These are phyloP conservation scores for Sarocladiaceae sp. DNA, from an alignment of 2,329 filamentous ascomycete genomes.

Conservation along the genomic window DNA sequence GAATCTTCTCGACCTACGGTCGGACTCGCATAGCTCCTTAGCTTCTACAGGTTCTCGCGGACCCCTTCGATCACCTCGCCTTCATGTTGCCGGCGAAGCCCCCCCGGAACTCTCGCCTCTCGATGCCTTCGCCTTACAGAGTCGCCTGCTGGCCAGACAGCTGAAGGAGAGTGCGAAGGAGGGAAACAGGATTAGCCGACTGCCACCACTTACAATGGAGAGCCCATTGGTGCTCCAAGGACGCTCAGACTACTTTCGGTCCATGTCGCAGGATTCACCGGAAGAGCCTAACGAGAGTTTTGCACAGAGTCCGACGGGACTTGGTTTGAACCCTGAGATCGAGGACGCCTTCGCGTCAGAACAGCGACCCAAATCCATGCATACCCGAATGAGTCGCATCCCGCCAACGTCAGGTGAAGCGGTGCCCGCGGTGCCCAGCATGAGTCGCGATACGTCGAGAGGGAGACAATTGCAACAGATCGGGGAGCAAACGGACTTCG, in stretches of 20 bases:
- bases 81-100: slow-evolving; percentile 71
- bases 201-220: slow-evolving; percentile 76
- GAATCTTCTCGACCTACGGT: slow-evolving; percentile 52
- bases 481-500: slow-evolving; percentile 40
- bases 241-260: slow-evolving; percentile 76
- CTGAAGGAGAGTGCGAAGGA: slow-evolving; percentile 71
- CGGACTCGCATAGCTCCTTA: slow-evolving; percentile 47
- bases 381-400: slow-evolving; percentile 65
- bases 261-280: slow-evolving; percentile 57
- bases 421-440: slow-evolving; percentile 39
- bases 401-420: slow-evolving; percentile 43
- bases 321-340: slow-evolving; percentile 48
- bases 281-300: slow-evolving; percentile 34
- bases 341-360: slow-evolving; percentile 46
- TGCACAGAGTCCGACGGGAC: slow-evolving; percentile 17
- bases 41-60: slow-evolving; percentile 35
- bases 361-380: slow-evolving; percentile 63
- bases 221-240: slow-evolving; percentile 71
- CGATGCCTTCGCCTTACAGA: slow-evolving; percentile 91
- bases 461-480: slow-evolving; percentile 33
- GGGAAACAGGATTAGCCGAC: slow-evolving; percentile 74
- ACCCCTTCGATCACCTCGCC: slow-evolving; percentile 63
- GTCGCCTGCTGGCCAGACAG: slow-evolving; percentile 78
- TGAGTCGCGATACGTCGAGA: slow-evolving; percentile 31
- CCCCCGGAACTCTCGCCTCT: slow-evolving; percentile 89